phyloP scores from a whole-genome alignment of 2,329 filamentous ascomycete species.

The Penicillium sp. region DNA sequence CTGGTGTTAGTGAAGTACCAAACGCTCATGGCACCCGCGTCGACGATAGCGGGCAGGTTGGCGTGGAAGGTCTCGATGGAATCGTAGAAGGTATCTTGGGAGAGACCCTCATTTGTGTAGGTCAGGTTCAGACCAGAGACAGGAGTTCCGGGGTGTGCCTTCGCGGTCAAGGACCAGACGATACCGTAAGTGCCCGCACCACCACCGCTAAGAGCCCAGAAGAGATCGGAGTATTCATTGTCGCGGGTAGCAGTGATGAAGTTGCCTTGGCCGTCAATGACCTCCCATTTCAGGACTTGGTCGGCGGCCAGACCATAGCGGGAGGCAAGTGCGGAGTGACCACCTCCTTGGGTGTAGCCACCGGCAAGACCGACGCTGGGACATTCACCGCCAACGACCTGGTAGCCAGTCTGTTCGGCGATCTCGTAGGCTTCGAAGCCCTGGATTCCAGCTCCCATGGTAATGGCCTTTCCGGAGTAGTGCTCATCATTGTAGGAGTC shows the following conservation, averaged over 20 bases:
- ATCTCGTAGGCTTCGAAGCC: slow-evolving; percentile 44
- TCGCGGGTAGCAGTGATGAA: slow-evolving; percentile 14
- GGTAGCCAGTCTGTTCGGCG: slow-evolving; percentile 40
- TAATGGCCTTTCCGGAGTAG: slow-evolving; percentile 48
- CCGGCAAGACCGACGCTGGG: slow-evolving; percentile 52
- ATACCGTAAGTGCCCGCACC: slow-evolving; percentile 50
- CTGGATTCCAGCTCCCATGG: slow-evolving; percentile 47
- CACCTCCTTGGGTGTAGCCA: slow-evolving; percentile 54
- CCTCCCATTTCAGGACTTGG: slow-evolving; percentile 49
- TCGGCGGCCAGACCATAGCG: slow-evolving; percentile 54
- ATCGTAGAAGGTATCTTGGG: slow-evolving; percentile 43
- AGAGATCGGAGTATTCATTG: slow-evolving; percentile 15
- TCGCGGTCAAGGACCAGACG: slow-evolving; percentile 49
- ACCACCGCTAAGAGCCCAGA: slow-evolving; percentile 18
- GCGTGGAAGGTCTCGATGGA: slow-evolving; percentile 44
- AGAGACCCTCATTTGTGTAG: slow-evolving; percentile 30
- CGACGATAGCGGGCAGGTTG: slow-evolving; percentile 43
- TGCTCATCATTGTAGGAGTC: slow-evolving; percentile 28
- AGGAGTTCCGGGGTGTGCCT: slow-evolving; percentile 40
- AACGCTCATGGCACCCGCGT: slow-evolving; percentile 44
- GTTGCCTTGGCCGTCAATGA: slow-evolving; percentile 41
- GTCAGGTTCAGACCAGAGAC: slow-evolving; percentile 41
- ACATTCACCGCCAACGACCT: slow-evolving; percentile 49
- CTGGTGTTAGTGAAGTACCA: slow-evolving; percentile 48
- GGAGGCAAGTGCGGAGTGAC: slow-evolving; percentile 48